phyloP scores from a whole-genome alignment of 805 yeast genomes.

The Kuraishia capsulata region DNA sequence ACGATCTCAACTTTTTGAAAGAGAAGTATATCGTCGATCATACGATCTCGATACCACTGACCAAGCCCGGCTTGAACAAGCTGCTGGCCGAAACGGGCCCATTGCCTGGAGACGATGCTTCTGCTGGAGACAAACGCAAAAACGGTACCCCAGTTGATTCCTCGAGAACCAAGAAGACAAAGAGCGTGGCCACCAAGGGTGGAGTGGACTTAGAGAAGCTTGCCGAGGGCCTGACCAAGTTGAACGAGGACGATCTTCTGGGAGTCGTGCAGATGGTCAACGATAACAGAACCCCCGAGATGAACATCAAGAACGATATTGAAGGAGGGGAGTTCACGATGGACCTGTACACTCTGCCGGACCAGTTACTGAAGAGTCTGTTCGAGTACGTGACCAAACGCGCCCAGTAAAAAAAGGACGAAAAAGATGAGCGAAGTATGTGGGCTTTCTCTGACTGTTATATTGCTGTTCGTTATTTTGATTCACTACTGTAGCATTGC shows the following conservation, averaged over 20 bases:
- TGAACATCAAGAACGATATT: conserved; percentile 91
- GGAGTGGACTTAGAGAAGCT: conserved; percentile 80
- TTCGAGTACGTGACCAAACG: conserved; percentile 91
- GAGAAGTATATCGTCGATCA: conserved; percentile 76
- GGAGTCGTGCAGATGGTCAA: conserved; percentile 97
- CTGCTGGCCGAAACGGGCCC: conserved; percentile 77
- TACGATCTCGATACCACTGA: conserved; percentile 63
- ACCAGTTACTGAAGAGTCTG: conserved; percentile 78
- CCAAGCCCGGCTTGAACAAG: conserved; percentile 62
- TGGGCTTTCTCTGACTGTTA: not conserved
- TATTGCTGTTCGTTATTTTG: not conserved
- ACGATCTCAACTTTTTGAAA: conserved; percentile 80
- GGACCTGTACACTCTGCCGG: conserved; percentile 92
- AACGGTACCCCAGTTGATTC: conserved; percentile 14
- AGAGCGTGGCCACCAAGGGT: conserved; percentile 56
- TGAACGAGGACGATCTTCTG: conserved; percentile 85
- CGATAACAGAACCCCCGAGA: conserved; percentile 88
- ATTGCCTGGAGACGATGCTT: conserved; percentile 44
- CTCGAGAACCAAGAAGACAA: conserved; percentile 42
- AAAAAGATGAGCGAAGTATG: not conserved
- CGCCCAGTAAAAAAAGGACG: conserved; percentile 10
- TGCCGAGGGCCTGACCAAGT: conserved; percentile 82
- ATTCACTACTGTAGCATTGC: no score
- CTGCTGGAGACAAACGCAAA: conserved; percentile 8
- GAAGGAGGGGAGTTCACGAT: conserved; percentile 96